Conservation (phyloP, 2,329 filamentous ascomycete species). For the Penicillium polonicum region DNA sequence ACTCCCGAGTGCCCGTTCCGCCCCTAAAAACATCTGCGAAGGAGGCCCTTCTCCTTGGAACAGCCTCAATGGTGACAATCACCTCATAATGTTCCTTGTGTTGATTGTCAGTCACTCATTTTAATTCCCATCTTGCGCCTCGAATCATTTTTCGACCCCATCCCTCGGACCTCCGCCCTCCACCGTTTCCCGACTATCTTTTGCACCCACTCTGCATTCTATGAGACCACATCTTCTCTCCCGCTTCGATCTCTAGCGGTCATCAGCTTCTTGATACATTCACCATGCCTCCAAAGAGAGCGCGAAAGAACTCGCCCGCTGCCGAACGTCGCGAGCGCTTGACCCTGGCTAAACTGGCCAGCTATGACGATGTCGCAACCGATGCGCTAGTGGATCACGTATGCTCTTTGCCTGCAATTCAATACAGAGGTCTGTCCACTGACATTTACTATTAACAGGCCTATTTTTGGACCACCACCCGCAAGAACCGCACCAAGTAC, state of each 20-base stretch:
- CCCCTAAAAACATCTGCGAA: constrained; percentile 13
- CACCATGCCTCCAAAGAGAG: constrained; percentile 41
- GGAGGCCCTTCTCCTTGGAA: constrained; percentile 1
- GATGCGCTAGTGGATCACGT: constrained; percentile 95
- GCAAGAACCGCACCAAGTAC: constrained; percentile 88
- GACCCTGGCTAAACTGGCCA: constrained; percentile 81
- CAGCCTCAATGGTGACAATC: constrained; percentile 8
- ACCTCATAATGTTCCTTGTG: background rate
- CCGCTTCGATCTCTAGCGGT: background rate
- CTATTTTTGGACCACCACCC: constrained; percentile 94
- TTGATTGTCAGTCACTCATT: constrained; percentile 2
- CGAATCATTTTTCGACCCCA: background rate
- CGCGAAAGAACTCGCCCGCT: constrained; percentile 29
- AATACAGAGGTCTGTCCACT: constrained; percentile 11
- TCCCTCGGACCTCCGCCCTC: constrained; percentile 1
- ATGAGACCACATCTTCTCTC: constrained; percentile 8
- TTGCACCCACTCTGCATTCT: constrained; percentile 5
- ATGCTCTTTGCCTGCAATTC: constrained; percentile 43
- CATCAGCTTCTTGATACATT: constrained; percentile 3
- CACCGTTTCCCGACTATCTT: background rate
- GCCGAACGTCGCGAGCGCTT: constrained; percentile 62
- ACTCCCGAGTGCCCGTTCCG: constrained; percentile 5
- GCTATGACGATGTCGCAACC: constrained; percentile 93
- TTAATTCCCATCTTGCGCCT: constrained; percentile 1
- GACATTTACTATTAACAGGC: constrained; percentile 56